phyloP scores from a whole-genome alignment of 805 yeast genomes.

The Yamadazyma tumulicola region DNA sequence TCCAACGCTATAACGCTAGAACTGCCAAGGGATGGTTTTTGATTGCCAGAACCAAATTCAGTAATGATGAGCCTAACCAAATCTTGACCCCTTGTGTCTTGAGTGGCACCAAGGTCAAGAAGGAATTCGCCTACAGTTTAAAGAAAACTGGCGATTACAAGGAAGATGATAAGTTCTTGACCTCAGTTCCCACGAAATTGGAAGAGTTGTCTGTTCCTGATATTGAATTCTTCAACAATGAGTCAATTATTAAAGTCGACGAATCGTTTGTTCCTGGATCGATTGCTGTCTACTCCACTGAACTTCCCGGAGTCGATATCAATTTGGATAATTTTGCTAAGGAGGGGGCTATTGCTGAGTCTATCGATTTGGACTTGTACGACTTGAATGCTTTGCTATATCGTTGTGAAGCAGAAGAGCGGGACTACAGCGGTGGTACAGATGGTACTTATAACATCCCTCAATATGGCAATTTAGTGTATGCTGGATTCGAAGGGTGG shows the following conservation, averaged over 20 bases:
- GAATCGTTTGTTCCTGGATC: conserved; percentile 81
- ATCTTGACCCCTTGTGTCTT: conserved; percentile 53
- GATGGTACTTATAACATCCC: conserved; percentile 79
- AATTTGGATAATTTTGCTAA: conserved; percentile 65
- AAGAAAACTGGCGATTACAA: conserved; percentile 48
- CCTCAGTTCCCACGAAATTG: conserved; percentile 65
- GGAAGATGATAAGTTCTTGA: conserved; percentile 40
- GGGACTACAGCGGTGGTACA: conserved; percentile 69
- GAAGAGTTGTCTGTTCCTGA: conserved; percentile 49
- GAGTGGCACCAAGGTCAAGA: conserved; percentile 56
- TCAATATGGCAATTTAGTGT: conserved; percentile 64
- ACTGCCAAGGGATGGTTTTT: conserved; percentile 88
- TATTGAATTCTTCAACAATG: conserved; percentile 42
- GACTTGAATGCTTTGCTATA: conserved; percentile 76
- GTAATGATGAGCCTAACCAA: conserved; percentile 43
- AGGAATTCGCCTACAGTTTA: conserved; percentile 57
- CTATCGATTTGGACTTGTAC: conserved; percentile 53
- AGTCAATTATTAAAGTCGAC: conserved; percentile 57
- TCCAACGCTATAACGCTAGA: conserved; percentile 79
- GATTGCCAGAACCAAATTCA: conserved; percentile 81
- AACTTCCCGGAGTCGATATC: conserved; percentile 60
- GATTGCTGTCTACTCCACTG: conserved; percentile 76
- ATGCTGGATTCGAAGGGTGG: conserved; percentile 96
- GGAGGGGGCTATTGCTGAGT: conserved; percentile 74
- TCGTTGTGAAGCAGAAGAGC: conserved; percentile 82